Conservation (phyloP, 352 stramenopile species). For the Peronospora belbahrii region DNA sequence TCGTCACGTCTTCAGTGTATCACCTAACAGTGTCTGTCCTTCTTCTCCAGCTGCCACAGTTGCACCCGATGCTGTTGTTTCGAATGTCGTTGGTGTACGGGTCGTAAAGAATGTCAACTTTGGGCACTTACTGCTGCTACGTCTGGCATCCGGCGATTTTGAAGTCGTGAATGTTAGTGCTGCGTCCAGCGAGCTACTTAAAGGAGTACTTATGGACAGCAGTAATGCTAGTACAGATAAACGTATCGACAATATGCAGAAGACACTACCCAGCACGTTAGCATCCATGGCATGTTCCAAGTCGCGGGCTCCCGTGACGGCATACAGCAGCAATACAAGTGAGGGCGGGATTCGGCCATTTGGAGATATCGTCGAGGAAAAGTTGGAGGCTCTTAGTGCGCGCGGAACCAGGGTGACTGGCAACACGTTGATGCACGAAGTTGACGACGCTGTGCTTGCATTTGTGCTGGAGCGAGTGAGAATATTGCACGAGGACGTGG, state of each 20-base stretch:
- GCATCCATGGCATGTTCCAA: constrained; percentile 46
- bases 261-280: constrained; percentile 42
- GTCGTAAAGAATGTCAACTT: constrained; percentile 73
- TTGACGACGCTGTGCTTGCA: constrained; percentile 59
- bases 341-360: constrained; percentile 36
- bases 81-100: constrained; percentile 54
- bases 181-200: constrained; percentile 62
- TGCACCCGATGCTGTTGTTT: constrained; percentile 14
- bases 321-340: constrained; percentile 11
- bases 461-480: constrained; percentile 73
- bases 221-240: constrained; percentile 3
- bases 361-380: constrained; percentile 54
- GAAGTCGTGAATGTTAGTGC: constrained; percentile 77
- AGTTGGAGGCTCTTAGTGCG: constrained; percentile 40
- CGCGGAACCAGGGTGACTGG: constrained; percentile 60
- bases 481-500: constrained; percentile 70
- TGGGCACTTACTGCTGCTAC: constrained; percentile 66
- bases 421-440: constrained; percentile 49
- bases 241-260: constrained; percentile 13
- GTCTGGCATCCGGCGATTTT: constrained; percentile 59
- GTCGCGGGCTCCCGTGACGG: background rate
- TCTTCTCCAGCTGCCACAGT: background rate
- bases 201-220: constrained; percentile 39
- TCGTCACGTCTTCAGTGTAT: constrained; percentile 73
- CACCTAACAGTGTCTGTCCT: constrained; percentile 21